These are phyloP conservation scores for Alternaria rosae DNA, from an alignment of 2,329 filamentous ascomycete species.

Conservation along the genomic window DNA sequence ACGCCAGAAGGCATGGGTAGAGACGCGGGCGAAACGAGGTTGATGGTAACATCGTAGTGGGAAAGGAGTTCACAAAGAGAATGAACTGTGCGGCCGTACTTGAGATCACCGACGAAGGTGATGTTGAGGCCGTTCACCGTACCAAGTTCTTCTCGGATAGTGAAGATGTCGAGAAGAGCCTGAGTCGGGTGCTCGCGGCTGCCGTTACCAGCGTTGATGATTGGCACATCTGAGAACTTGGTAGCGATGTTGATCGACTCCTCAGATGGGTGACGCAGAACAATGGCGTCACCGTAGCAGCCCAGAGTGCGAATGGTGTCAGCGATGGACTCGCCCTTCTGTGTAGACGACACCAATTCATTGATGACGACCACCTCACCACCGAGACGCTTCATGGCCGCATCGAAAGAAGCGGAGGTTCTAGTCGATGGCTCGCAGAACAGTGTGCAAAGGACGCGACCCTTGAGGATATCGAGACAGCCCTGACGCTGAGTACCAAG, in stretches of 20 bases:
- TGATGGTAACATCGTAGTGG: conserved; percentile 93
- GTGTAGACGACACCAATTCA: conserved; percentile 83
- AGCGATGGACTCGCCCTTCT: conserved; percentile 93
- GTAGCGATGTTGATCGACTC: conserved; percentile 80
- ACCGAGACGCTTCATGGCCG: conserved; percentile 97
- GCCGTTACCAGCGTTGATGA: conserved; percentile 97
- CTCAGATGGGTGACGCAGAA: conserved; percentile 91
- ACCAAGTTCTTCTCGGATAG: conserved; percentile 95
- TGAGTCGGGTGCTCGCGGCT: conserved; percentile 96
- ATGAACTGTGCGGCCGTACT: conserved; percentile 93
- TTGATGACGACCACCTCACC: conserved; percentile 84
- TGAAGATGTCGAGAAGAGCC: conserved; percentile 96
- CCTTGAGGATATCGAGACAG: conserved; percentile 84
- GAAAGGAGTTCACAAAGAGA: conserved; percentile 91
- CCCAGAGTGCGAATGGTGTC: conserved; percentile 93
- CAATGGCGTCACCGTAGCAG: conserved; percentile 93
- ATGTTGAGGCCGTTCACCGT: conserved; percentile 95
- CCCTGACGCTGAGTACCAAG: conserved; percentile 92
- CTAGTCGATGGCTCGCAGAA: conserved; percentile 98
- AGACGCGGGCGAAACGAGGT: conserved; percentile 84
- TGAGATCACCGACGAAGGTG: conserved; percentile 92
- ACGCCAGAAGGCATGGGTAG: conserved; percentile 80
- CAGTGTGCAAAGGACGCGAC: conserved; percentile 85
- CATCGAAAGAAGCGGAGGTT: conserved; percentile 94
- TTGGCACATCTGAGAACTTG: conserved; percentile 86